Conservation (phyloP, 2,329 filamentous ascomycete genomes). For the Plectosphaerella sp. region DNA sequence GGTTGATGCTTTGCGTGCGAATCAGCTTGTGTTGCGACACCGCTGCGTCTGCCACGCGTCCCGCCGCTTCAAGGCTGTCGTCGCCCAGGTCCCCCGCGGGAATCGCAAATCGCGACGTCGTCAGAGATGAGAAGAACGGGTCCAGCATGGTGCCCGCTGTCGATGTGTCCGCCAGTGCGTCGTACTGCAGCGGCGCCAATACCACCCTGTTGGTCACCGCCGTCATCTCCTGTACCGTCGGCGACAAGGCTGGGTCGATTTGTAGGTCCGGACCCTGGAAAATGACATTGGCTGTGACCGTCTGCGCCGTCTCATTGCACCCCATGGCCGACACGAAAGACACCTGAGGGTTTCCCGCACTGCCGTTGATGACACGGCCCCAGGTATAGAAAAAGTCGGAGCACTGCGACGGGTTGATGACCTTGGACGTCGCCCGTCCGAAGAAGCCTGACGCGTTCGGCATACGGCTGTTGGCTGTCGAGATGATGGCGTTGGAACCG, state of each 20-base stretch:
- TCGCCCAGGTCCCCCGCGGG: constrained; percentile 18
- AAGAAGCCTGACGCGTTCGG: constrained; percentile 9
- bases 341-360: constrained; percentile 19
- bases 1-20: constrained; percentile 27
- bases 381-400: constrained; percentile 29
- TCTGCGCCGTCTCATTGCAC: constrained; percentile 32
- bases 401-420: constrained; percentile 17
- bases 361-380: constrained; percentile 21
- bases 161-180: constrained; percentile 18
- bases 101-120: constrained; percentile 26
- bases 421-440: constrained; percentile 12
- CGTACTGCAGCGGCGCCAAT: constrained; percentile 22
- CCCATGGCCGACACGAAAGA: constrained; percentile 24
- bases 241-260: constrained; percentile 22
- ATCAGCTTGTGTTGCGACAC: constrained; percentile 29
- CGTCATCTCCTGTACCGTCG: constrained; percentile 18
- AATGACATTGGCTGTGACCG: constrained; percentile 16
- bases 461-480: constrained; percentile 3
- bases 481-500: constrained; percentile 13
- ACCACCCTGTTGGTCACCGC: constrained; percentile 13
- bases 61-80: constrained; percentile 8
- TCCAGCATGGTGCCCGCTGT: constrained; percentile 21
- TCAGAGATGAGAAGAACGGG: constrained; percentile 28
- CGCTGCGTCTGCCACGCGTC: constrained; percentile 24
- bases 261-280: constrained; percentile 17